Percentiles rank a stretch among this genome's conserved stretches.
phyloP scores from a whole-genome alignment of 2,329 filamentous ascomycete species.

The Monascus ruber region DNA sequence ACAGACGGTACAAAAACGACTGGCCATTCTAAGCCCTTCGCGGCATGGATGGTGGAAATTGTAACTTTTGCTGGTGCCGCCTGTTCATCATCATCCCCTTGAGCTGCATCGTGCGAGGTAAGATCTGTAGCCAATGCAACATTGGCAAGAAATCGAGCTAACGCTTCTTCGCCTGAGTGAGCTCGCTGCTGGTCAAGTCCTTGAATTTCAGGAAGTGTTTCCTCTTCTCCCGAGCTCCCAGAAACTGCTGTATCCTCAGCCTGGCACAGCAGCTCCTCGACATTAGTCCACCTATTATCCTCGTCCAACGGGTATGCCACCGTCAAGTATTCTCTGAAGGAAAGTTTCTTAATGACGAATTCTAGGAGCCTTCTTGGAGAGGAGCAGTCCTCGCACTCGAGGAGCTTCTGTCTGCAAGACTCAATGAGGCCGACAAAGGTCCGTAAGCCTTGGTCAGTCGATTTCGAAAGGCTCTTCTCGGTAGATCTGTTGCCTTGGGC shows the following conservation, averaged over 20 bases:
- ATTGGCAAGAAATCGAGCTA: slow-evolving; percentile 79
- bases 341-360: slow-evolving; percentile 52
- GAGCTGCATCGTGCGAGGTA: slow-evolving; percentile 32
- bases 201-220: slow-evolving; percentile 55
- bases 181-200: slow-evolving; percentile 51
- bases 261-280: slow-evolving; percentile 75
- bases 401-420: slow-evolving; percentile 44
- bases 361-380: slow-evolving; percentile 41
- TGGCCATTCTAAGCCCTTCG: slow-evolving; percentile 94
- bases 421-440: slow-evolving; percentile 50
- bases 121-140: slow-evolving; percentile 75
- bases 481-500: slow-evolving; percentile 42
- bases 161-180: slow-evolving; percentile 46
- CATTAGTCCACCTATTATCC: slow-evolving; percentile 74
- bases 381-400: slow-evolving; percentile 28
- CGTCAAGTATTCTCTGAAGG: slow-evolving; percentile 63
- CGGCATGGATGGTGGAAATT: slow-evolving; percentile 90
- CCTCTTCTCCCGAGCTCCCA: slow-evolving; percentile 34
- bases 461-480: slow-evolving; percentile 44
- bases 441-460: slow-evolving; percentile 46
- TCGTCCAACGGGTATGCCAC: slow-evolving; percentile 61
- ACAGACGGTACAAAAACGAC: slow-evolving; percentile 85
- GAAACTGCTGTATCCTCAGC: slow-evolving; percentile 56
- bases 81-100: slow-evolving; percentile 42
- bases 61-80: slow-evolving; percentile 51